Base-by-base conservation (phyloP, 139 green algal species). In the Chlamydomonas sphaeroides region DNA sequence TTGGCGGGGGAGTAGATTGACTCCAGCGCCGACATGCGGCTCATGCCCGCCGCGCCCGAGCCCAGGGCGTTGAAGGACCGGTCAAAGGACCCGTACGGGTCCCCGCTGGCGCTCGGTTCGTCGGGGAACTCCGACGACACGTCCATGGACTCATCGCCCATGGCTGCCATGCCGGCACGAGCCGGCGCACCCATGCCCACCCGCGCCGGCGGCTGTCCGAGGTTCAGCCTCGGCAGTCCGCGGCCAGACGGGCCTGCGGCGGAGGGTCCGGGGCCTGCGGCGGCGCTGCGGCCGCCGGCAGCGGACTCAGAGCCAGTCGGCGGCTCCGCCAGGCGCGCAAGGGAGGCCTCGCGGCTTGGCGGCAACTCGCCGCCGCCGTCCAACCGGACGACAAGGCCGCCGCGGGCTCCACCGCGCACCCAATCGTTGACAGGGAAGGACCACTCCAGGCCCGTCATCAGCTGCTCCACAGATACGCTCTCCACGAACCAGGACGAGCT, bases 351-450 rank as follows among this genome's bases (percentile, higher is more conserved):
- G 0, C 68, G 76, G 84, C 84, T 88, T 48, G 82, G 26, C 28
- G 57, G 61, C 35, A 83, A 77, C 18, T 33, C 28, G 11, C 45
- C 45, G 26, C 65, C 75, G 26, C 70, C 75, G n/a, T 67, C 68
- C 11, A 68, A 38, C 30, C 71, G 61, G 67, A 85, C 77, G 1
- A 83, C 75, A 32, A 38, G 57, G 61, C 84, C 84, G 30, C 49
- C 76, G 23, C 57, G 39, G 48, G 49, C 1, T 28, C 84, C 84
- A 33, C 84, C 84, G 18, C 78, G 70, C 70, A 88, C 78, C 84
- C 84, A 88, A 78, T 88, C 84, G 51, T 79, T 33, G 14, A 88
- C 48, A 17, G 39, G 21, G 62, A 88, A 88, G 2, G 26, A 36
- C 70, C 63, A 79, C 42, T 79, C 65, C 49, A 78, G 69, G 39